Base-by-base conservation (phyloP, 2,329 filamentous ascomycete genomes). In the Teratosphaeria epicoccoides region DNA sequence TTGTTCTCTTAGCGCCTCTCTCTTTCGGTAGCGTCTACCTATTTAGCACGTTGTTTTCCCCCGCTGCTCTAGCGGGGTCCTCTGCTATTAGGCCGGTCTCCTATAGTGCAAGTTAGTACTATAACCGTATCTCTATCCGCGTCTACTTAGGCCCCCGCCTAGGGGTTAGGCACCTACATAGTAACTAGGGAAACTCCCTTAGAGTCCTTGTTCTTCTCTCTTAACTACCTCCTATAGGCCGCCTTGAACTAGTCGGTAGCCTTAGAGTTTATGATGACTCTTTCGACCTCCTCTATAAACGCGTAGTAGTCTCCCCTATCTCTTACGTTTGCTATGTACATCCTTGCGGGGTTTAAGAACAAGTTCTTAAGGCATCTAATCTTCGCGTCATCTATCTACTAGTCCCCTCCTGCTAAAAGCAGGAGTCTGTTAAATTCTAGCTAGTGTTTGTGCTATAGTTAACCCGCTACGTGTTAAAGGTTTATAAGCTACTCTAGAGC, bases 371-470 rank as follows among this genome's bases (percentile, higher is more conserved):
- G 20, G 33, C 44, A 48, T 1, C 50, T 25, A 25, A 52, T 52
- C 33, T 52, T 55, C 17, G n/a, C 24, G 24, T 45, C 28, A 33
- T 46, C 24, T 24, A 2, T 25, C 46, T 49, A 54, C 29, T 24
- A 49, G 17, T 55, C 46, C 52, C 28, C 24, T 4, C 33, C 29
- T 12, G 28, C 33, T 47, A 22, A 50, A 29, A 47, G 28, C 49
- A 49, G 37, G 24, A 54, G 46, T 54, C 43, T 28, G 24, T 56
- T 24, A 25, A 54, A 56, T 56, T 56, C 46, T 49, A 56, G 17
- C 49, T 56, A 56, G 46, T 54, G 46, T 45, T 56, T n/a, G 24
- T 56, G 49, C 49, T 53, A 53, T 26, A 37, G 46, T 45, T 56
- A 45, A 5, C 49, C 33, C 26, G 20, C 24, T 23, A 37, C 26